A percentile compares a stretch with the other conserved stretches of the same genome.
These are phyloP conservation scores for Boletus edulis DNA, from an alignment of 768 basidiomycete species.

Conservation along the genomic window DNA sequence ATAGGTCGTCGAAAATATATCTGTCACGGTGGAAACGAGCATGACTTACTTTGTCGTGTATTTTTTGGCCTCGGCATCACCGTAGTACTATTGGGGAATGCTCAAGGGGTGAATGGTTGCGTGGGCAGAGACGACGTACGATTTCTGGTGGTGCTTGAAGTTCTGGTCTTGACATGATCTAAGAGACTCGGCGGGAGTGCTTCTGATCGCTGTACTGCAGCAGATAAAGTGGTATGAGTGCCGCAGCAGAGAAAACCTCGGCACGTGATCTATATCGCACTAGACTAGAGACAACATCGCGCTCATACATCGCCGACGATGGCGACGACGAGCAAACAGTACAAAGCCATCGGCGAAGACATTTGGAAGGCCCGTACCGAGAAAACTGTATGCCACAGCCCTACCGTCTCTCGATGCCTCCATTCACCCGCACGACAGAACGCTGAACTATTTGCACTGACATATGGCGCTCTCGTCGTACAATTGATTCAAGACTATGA, in stretches of 20 bases:
- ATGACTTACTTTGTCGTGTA: slow-evolving; percentile 85
- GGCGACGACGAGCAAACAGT: slow-evolving; percentile 78
- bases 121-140: slow-evolving; percentile 40
- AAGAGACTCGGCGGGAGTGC: too few relatives aligned
- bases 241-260: not conserved
- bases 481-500: slow-evolving; percentile 99
- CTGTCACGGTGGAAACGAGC: not conserved
- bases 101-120: not conserved
- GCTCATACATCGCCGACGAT: slow-evolving; percentile 35
- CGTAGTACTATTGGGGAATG: slow-evolving; percentile 74
- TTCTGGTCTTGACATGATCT: slow-evolving; percentile 80
- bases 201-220: not conserved
- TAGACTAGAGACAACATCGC: not conserved
- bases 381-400: slow-evolving; percentile 71
- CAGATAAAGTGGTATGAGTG: not conserved
- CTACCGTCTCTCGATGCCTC: slow-evolving; percentile 7
- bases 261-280: slow-evolving; percentile 26
- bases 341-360: slow-evolving; percentile 90
- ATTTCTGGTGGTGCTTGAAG: slow-evolving; percentile 89
- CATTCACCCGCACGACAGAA: slow-evolving; percentile 56
- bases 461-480: slow-evolving; percentile 96
- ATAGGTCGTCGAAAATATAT: slow-evolving; percentile 10
- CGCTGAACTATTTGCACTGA: slow-evolving; percentile 94
- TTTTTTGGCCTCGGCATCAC: slow-evolving; percentile 91
- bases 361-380: slow-evolving; percentile 93